These are phyloP conservation scores for Graphilbum sp. DNA, from an alignment of 2,329 filamentous ascomycete genomes.

Conservation along the genomic window DNA sequence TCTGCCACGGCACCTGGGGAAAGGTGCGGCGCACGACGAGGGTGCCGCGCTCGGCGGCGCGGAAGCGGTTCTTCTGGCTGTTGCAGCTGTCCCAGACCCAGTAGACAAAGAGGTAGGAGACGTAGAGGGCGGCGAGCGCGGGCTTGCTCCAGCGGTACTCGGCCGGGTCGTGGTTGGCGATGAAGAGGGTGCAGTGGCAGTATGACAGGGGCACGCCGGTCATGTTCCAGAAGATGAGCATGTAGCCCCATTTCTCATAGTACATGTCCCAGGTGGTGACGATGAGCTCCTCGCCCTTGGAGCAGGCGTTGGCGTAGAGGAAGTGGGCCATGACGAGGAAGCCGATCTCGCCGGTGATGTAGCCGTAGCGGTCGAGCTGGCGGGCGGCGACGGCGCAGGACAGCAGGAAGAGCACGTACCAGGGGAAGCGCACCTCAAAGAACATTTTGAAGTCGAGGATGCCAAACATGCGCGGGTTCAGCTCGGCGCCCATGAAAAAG, in stretches of 20 bases:
- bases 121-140: conserved; percentile 43
- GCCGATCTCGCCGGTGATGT: conserved; percentile 55
- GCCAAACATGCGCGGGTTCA: conserved; percentile 74
- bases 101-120: conserved; percentile 56
- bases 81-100: conserved; percentile 76
- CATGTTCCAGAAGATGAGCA: conserved; percentile 83
- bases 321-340: conserved; percentile 68
- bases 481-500: conserved; percentile 81
- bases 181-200: conserved; percentile 69
- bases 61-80: conserved; percentile 73
- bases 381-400: conserved; percentile 52
- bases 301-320: conserved; percentile 68
- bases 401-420: conserved; percentile 64
- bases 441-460: conserved; percentile 90
- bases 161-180: conserved; percentile 56
- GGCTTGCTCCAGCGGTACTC: conserved; percentile 51
- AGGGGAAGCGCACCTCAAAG: conserved; percentile 73
- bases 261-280: conserved; percentile 78
- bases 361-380: conserved; percentile 64
- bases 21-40: conserved; percentile 52
- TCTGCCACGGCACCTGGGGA: conserved; percentile 66
- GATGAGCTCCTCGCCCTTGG: conserved; percentile 71
- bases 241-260: conserved; percentile 79
- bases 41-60: conserved; percentile 51
- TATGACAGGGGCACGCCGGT: conserved; percentile 67